A percentile compares a stretch with the other conserved stretches of the same genome.
These are phyloP conservation scores for Solidago caesia DNA, from an alignment of 129 eudicot species.

Conservation along the genomic window DNA sequence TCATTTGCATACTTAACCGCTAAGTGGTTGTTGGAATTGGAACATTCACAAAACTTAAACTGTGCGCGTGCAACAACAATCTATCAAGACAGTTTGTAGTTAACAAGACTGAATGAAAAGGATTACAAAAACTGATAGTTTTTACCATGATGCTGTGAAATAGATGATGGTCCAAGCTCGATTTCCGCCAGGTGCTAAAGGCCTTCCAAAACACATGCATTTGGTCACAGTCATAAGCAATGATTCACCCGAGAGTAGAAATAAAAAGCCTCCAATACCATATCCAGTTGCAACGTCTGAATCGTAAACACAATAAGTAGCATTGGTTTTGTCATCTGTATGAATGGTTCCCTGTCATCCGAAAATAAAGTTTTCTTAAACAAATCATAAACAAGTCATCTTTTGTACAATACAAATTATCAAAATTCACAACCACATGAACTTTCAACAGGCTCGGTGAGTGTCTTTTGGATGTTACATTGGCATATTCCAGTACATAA, in stretches of 20 bases:
- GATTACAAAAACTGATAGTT: neutral
- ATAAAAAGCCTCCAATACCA: constrained; percentile 83
- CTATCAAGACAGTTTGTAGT: too few relatives aligned
- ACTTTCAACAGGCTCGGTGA: neutral
- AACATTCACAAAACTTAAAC: too few relatives aligned
- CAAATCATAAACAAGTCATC: neutral
- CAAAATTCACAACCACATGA: neutral
- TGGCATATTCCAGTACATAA: too few relatives aligned
- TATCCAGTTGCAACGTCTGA: constrained; percentile 98
- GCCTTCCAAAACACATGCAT: constrained; percentile 97
- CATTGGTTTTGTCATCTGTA: constrained; percentile 52
- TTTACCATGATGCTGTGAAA: constrained; percentile 73
- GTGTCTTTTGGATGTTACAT: too few relatives aligned
- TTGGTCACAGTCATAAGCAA: constrained; percentile 90
- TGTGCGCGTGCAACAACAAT: too few relatives aligned
- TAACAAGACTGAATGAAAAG: neutral
- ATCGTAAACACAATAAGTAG: constrained; percentile 75
- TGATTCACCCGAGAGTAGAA: constrained; percentile 87
- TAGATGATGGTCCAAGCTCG: constrained; percentile 97
- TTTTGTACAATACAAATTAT: neutral
- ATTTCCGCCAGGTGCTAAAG: constrained; percentile 77
- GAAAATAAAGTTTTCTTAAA: constrained; percentile 14
- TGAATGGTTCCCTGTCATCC: constrained; percentile 57
- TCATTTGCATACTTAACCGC: too few relatives aligned
- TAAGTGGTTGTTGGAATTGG: too few relatives aligned